phyloP scores from a whole-genome alignment of 306 rosid species.

The Corylus avellana region DNA sequence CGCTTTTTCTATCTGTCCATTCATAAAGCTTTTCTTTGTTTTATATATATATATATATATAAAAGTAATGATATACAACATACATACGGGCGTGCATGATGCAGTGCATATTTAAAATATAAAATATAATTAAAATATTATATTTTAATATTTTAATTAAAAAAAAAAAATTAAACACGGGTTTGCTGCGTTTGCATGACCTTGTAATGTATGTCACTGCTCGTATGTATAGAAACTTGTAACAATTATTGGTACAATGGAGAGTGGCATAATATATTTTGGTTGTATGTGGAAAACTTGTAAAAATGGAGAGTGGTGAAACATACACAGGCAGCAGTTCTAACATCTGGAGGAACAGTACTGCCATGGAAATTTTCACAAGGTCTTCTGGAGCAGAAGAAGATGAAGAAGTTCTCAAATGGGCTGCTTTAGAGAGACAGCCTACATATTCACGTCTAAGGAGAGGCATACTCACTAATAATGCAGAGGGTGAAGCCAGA shows the following conservation, averaged over 20 bases:
- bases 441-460: constrained; percentile 35
- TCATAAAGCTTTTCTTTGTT: neutral
- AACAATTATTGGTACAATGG: no score
- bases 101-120: no score
- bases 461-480: constrained; percentile 32
- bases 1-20: no score
- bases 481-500: constrained; percentile 18
- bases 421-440: constrained; percentile 41
- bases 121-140: no score
- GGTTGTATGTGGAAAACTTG: neutral
- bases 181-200: no score
- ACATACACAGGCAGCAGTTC: constrained; percentile 9
- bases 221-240: no score
- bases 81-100: no score
- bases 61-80: no score
- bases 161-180: no score
- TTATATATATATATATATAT: neutral
- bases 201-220: no score
- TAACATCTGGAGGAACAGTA: constrained; percentile 15
- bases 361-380: constrained; percentile 9
- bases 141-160: no score
- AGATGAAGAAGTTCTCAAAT: constrained; percentile 39
- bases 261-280: no score
- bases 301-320: neutral
- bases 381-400: constrained; percentile 22